Conservation (phyloP, 2,329 filamentous ascomycete genomes). For the Lecanicillium sp. region DNA sequence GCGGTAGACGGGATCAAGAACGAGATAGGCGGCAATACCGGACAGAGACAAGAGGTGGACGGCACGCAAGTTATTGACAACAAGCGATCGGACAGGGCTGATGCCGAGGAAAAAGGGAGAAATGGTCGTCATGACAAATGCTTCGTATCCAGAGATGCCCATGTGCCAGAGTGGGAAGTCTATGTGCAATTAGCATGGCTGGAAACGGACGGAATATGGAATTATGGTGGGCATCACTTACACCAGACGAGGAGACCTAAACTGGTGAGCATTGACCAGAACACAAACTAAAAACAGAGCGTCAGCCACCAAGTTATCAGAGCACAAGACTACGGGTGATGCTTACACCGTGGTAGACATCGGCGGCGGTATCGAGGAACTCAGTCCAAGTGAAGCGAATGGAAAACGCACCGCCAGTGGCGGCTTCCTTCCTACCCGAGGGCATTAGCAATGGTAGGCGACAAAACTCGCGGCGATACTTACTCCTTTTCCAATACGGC, state of each 20-base stretch:
- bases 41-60: slow-evolving; percentile 71
- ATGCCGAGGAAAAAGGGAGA: slow-evolving; percentile 75
- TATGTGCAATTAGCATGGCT: slow-evolving; percentile 22
- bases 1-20: slow-evolving; percentile 64
- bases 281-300: slow-evolving; percentile 59
- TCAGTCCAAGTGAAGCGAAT: slow-evolving; percentile 66
- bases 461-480: slow-evolving; percentile 24
- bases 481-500: slow-evolving; percentile 66
- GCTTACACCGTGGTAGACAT: slow-evolving; percentile 85
- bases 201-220: too few species aligned
- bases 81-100: slow-evolving; percentile 57
- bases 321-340: background rate
- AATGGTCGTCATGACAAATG: slow-evolving; percentile 74
- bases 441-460: slow-evolving; percentile 13
- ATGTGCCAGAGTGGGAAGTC: slow-evolving; percentile 98
- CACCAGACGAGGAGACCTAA: slow-evolving; percentile 89
- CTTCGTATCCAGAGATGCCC: slow-evolving; percentile 96
- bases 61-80: slow-evolving; percentile 60
- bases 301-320: slow-evolving; percentile 11
- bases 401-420: slow-evolving; percentile 61
- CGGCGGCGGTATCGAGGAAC: slow-evolving; percentile 72
- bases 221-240: slow-evolving; percentile 39
- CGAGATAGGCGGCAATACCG: slow-evolving; percentile 72
- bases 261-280: slow-evolving; percentile 91
- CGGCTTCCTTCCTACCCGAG: slow-evolving; percentile 61